phyloP scores from a whole-genome alignment of 177 flowering plant genomes.

The Vitis hybrid region DNA sequence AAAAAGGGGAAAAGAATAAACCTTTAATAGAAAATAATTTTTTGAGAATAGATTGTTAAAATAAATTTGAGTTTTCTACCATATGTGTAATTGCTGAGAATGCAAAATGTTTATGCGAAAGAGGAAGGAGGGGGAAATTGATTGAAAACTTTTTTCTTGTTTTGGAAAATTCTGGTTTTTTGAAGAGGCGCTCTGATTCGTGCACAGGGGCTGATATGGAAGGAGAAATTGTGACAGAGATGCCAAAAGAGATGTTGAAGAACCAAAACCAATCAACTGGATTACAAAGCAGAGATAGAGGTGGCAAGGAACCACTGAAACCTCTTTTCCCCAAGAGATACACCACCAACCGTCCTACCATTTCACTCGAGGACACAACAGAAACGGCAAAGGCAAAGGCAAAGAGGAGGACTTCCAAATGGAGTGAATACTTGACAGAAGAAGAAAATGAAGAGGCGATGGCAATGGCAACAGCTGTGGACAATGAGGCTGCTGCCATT shows the following conservation, averaged over 20 bases:
- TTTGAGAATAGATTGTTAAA: too few relatives aligned
- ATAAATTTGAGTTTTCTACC: too few relatives aligned
- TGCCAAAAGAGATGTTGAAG: slow-evolving; percentile 53
- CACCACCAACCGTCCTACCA: not conserved
- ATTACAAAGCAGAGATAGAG: not conserved
- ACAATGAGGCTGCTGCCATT: slow-evolving; percentile 1
- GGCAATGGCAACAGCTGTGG: slow-evolving; percentile 4
- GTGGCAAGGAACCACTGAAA: slow-evolving; percentile 9
- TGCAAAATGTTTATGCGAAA: not conserved
- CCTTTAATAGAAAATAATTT: too few relatives aligned
- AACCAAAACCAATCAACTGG: slow-evolving; percentile 37
- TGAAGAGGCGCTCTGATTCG: not conserved
- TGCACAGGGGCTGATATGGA: slow-evolving; percentile 29
- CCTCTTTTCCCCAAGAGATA: slow-evolving; percentile 37
- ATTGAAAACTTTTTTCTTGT: not conserved
- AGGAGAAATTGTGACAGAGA: slow-evolving; percentile 52
- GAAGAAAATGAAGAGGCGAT: slow-evolving; percentile 27
- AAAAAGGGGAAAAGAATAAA: too few relatives aligned
- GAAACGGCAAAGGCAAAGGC: not conserved
- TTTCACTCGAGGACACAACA: not conserved
- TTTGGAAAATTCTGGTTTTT: not conserved
- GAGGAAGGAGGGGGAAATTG: too few relatives aligned
- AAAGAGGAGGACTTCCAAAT: slow-evolving; percentile 33
- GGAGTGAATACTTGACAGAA: slow-evolving; percentile 49
- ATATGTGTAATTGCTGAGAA: not conserved